Percentiles rank a stretch among this genome's conserved stretches.
These are phyloP conservation scores for Aureobasidium leucospermi DNA, from an alignment of 2,329 filamentous ascomycete genomes.

Conservation along the genomic window DNA sequence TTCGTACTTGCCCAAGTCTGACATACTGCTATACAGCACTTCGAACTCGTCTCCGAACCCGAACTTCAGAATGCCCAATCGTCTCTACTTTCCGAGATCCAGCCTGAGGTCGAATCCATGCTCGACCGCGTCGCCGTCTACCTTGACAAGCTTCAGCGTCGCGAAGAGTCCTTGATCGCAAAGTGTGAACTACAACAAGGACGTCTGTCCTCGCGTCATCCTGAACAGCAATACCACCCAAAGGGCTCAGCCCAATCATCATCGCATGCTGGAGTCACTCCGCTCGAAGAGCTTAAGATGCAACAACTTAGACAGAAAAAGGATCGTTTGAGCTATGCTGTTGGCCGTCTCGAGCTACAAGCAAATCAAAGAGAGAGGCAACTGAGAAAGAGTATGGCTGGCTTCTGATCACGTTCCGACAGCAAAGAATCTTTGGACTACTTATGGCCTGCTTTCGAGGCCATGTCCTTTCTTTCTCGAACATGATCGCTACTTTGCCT, in stretches of 20 bases:
- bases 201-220: conserved; percentile 41
- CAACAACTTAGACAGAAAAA: conserved; percentile 71
- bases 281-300: conserved; percentile 50
- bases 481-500: not conserved
- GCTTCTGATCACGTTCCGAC: not conserved
- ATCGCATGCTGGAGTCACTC: conserved; percentile 23
- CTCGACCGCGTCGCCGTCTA: conserved; percentile 77
- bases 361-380: conserved; percentile 69
- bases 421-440: not conserved
- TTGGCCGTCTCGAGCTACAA: conserved; percentile 78
- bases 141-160: conserved; percentile 72
- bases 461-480: not conserved
- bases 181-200: conserved; percentile 79
- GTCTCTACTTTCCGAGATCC: conserved; percentile 78
- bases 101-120: conserved; percentile 73
- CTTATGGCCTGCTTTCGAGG: not conserved
- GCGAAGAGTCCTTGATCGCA: conserved; percentile 76
- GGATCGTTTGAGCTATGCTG: conserved; percentile 77
- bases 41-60: conserved; percentile 82
- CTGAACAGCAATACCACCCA: conserved; percentile 16
- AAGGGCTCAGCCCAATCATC: not conserved
- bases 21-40: conserved; percentile 54
- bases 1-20: not conserved
- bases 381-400: conserved; percentile 64
- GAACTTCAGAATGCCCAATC: conserved; percentile 76